These are phyloP conservation scores for Trypanosoma platydactyli DNA, from an alignment of 208 protist species.

Conservation along the genomic window DNA sequence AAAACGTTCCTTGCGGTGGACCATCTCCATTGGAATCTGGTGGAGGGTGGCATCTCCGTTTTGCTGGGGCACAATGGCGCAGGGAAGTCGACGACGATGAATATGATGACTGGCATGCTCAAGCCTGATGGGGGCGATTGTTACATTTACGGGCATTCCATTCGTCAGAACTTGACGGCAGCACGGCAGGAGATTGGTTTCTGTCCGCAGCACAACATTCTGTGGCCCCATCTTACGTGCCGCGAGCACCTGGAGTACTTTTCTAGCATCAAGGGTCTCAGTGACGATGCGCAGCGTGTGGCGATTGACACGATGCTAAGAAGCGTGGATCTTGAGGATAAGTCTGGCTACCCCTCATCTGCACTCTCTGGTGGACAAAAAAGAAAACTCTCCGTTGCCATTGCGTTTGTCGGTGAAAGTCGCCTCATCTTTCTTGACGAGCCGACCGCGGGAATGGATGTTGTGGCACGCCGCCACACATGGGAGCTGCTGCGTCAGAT, in stretches of 20 bases:
- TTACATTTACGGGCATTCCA: constrained; percentile 64
- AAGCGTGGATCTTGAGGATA: constrained; percentile 63
- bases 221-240: constrained; percentile 91
- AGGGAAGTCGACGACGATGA: constrained; percentile 75
- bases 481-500: constrained; percentile 75
- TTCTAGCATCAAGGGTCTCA: constrained; percentile 82
- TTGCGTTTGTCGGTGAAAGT: constrained; percentile 81
- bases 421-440: constrained; percentile 87
- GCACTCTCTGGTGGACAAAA: constrained; percentile 85
- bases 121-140: constrained; percentile 69
- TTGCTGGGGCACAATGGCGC: constrained; percentile 85
- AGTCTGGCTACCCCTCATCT: constrained; percentile 36
- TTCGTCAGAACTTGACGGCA: constrained; percentile 42
- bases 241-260: constrained; percentile 91
- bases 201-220: constrained; percentile 96
- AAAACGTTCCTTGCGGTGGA: constrained; percentile 66
- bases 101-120: constrained; percentile 88
- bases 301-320: constrained; percentile 44
- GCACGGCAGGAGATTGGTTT: constrained; percentile 88
- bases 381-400: constrained; percentile 79
- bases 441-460: constrained; percentile 90
- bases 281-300: constrained; percentile 25
- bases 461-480: constrained; percentile 65
- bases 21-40: constrained; percentile 52
- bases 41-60: constrained; percentile 61